Conservation (phyloP, 2,329 filamentous ascomycete species). For the Ramichloridium luteum region DNA sequence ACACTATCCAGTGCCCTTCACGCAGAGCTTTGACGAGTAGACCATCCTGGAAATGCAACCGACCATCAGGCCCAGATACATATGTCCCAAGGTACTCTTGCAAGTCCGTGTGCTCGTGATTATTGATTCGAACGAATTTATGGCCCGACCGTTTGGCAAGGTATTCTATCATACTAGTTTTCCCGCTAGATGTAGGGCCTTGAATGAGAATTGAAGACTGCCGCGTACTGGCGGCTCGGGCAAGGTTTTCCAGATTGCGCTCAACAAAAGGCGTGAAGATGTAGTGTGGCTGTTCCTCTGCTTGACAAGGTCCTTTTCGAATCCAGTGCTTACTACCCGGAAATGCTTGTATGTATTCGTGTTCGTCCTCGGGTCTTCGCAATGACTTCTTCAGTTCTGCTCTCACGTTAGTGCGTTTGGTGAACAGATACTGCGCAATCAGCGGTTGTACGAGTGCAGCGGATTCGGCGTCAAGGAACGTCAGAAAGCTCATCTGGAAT, state of each 20-base stretch:
- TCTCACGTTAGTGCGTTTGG: slow-evolving; percentile 54
- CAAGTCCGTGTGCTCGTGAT: slow-evolving; percentile 95
- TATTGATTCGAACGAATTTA: slow-evolving; percentile 96
- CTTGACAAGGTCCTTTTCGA: slow-evolving; percentile 55
- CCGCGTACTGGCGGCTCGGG: slow-evolving; percentile 81
- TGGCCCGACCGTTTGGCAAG: slow-evolving; percentile 94
- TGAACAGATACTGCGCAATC: slow-evolving; percentile 69
- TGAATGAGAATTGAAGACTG: slow-evolving; percentile 91
- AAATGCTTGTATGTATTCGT: slow-evolving; percentile 54
- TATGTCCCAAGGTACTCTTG: slow-evolving; percentile 97
- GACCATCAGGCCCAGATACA: slow-evolving; percentile 71
- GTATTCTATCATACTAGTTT: slow-evolving; percentile 99
- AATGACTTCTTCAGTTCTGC: slow-evolving; percentile 68
- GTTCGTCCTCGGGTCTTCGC: slow-evolving; percentile 62
- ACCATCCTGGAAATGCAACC: slow-evolving; percentile 82
- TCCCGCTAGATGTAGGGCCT: slow-evolving; percentile 91
- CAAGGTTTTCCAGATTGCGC: slow-evolving; percentile 85
- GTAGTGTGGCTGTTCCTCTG: slow-evolving; percentile 71
- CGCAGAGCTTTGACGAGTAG: slow-evolving; percentile 84
- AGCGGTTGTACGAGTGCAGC: slow-evolving; percentile 66
- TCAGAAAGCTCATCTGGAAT: slow-evolving; percentile 96
- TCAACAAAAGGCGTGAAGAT: slow-evolving; percentile 95
- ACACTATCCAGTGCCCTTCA: slow-evolving; percentile 92
- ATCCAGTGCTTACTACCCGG: slow-evolving; percentile 50
- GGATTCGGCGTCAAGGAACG: slow-evolving; percentile 70